Evolutionary conservation across 257 asterid species (phyloP).

Genomic region (Gentiana macrophylla): DNA sequence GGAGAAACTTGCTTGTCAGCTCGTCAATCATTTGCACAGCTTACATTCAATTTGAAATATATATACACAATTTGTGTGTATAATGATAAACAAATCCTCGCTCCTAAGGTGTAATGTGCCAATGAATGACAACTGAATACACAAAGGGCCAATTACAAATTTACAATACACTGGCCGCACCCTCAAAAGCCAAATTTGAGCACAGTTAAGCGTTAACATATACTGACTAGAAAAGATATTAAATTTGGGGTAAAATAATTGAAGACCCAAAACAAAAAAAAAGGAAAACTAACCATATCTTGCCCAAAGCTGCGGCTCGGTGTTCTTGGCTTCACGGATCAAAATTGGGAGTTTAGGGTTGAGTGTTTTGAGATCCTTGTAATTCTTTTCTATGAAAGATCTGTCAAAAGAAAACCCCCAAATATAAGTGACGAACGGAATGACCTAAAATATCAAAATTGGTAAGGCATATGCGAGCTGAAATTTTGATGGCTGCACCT

Average conservation of each 20-base stretch:
- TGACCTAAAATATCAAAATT: neutral
- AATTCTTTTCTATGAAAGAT: conserved; percentile 63
- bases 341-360: conserved; percentile 81
- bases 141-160: neutral
- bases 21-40: too few relatives aligned
- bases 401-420: conserved; percentile 20
- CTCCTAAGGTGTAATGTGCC: too few relatives aligned
- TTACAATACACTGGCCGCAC: neutral
- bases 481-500: conserved; percentile 25
- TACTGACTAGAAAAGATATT: neutral
- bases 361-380: conserved; percentile 79
- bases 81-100: too few relatives aligned
- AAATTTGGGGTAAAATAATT: neutral
- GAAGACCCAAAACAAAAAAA: neutral
- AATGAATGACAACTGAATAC: neutral
- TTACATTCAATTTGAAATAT: too few relatives aligned
- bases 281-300: conserved; percentile 50
- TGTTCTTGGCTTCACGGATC: conserved; percentile 73
- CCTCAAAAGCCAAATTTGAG: neutral
- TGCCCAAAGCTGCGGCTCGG: conserved; percentile 96
- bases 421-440: neutral
- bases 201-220: neutral
- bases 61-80: too few relatives aligned
- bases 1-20: too few relatives aligned
- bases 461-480: neutral